These are phyloP conservation scores for Trichoderma afroharzianum DNA, from an alignment of 2,329 filamentous ascomycete genomes.

Conservation along the genomic window DNA sequence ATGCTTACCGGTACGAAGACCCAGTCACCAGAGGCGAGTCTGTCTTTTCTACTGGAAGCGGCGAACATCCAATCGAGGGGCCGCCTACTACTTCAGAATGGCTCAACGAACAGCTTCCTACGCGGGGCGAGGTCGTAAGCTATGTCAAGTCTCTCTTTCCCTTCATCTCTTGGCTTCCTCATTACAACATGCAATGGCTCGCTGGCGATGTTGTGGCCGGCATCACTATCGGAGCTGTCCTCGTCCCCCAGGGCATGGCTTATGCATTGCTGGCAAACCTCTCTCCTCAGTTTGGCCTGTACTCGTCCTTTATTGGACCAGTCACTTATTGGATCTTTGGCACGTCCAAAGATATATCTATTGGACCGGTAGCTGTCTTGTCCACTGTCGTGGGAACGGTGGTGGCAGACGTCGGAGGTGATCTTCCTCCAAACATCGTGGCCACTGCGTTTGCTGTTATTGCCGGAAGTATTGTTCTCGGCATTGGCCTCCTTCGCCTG, in stretches of 20 bases:
- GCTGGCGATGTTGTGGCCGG: slow-evolving; percentile 83
- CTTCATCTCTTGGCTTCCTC: slow-evolving; percentile 80
- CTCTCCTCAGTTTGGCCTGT: slow-evolving; percentile 75
- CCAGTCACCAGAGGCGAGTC: slow-evolving; percentile 75
- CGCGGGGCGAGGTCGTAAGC: slow-evolving; percentile 44
- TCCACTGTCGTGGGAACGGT: slow-evolving; percentile 86
- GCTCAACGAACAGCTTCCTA: slow-evolving; percentile 62
- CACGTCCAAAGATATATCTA: slow-evolving; percentile 97
- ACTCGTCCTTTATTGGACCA: slow-evolving; percentile 91
- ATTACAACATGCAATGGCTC: slow-evolving; percentile 89
- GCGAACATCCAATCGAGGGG: slow-evolving; percentile 77
- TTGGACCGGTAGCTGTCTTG: slow-evolving; percentile 93
- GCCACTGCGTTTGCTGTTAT: slow-evolving; percentile 78
- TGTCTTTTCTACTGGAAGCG: slow-evolving; percentile 67
- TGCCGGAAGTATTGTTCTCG: slow-evolving; percentile 70
- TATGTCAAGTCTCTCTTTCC: slow-evolving; percentile 79
- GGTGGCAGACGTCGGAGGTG: slow-evolving; percentile 59
- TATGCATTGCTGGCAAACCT: slow-evolving; percentile 82
- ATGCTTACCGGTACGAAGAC: slow-evolving; percentile 37
- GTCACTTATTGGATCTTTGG: slow-evolving; percentile 97
- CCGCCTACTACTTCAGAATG: slow-evolving; percentile 74
- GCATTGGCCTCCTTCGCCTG: slow-evolving; percentile 72
- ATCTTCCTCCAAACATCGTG: slow-evolving; percentile 61
- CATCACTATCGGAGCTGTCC: slow-evolving; percentile 57
- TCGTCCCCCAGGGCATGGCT: slow-evolving; percentile 96